phyloP scores from a whole-genome alignment of 179 eudicot species.

The Nepenthes alata region DNA sequence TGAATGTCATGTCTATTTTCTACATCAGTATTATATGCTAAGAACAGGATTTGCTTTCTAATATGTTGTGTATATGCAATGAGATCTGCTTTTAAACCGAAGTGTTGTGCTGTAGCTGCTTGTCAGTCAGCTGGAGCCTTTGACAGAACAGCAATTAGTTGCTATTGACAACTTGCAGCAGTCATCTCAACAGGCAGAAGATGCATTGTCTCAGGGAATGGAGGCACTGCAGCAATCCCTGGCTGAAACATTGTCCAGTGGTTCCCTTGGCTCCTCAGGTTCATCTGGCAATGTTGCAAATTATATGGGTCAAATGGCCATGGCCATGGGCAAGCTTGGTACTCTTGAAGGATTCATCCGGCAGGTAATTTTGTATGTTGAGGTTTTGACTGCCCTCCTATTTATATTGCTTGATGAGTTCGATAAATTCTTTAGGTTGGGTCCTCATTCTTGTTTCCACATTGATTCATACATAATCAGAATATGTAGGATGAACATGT shows the following conservation, averaged over 20 bases:
- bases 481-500: no score
- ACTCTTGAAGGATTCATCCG: slow-evolving; percentile 73
- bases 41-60: no score
- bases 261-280: slow-evolving; percentile 50
- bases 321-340: slow-evolving; percentile 81
- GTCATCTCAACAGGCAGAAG: slow-evolving; percentile 72
- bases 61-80: neutral
- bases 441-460: no score
- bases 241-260: slow-evolving; percentile 62
- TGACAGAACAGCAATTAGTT: slow-evolving; percentile 56
- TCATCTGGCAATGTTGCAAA: slow-evolving; percentile 70
- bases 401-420: no score
- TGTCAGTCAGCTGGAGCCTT: slow-evolving; percentile 53
- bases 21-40: no score
- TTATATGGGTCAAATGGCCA: slow-evolving; percentile 82
- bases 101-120: slow-evolving; percentile 40
- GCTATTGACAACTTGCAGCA: slow-evolving; percentile 59
- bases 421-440: no score
- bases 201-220: slow-evolving; percentile 72
- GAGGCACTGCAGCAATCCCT: slow-evolving; percentile 64
- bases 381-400: no score
- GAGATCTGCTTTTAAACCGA: slow-evolving; percentile 11
- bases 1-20: no score
- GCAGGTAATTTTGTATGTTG: slow-evolving; percentile 27
- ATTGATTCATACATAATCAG: no score